Conservation (phyloP, 2,329 filamentous ascomycete genomes). For the Colletotrichum spinosum region DNA sequence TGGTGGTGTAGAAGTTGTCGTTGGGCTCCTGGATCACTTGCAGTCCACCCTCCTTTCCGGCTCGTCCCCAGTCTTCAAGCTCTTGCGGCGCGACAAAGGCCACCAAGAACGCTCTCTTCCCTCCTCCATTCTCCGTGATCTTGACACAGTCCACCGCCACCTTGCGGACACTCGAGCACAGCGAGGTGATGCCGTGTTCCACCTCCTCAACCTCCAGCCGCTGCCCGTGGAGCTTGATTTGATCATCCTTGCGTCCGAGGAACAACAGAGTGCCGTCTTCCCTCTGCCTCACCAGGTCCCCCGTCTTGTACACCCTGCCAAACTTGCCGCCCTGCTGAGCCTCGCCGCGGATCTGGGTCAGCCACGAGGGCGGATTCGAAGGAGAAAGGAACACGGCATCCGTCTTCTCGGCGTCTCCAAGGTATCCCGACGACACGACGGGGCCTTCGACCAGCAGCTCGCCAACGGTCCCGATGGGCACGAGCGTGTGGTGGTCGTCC, state of each 20-base stretch:
- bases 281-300: slow-evolving; percentile 13
- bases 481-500: slow-evolving; percentile 21
- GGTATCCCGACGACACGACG: neutral
- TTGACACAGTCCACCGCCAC: neutral
- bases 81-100: neutral
- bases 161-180: neutral
- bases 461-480: slow-evolving; percentile 13
- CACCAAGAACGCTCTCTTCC: neutral
- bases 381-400: neutral
- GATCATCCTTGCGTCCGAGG: slow-evolving; percentile 36
- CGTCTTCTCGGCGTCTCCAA: neutral
- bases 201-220: slow-evolving; percentile 19
- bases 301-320: slow-evolving; percentile 24
- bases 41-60: neutral
- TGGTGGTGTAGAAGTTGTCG: neutral
- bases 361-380: neutral
- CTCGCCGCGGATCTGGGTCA: neutral
- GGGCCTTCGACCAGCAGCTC: slow-evolving; percentile 23
- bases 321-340: neutral
- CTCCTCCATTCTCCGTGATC: neutral
- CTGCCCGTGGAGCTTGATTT: slow-evolving; percentile 37
- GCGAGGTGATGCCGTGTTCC: neutral
- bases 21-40: neutral
- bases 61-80: neutral
- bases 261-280: slow-evolving; percentile 12